These are phyloP conservation scores for Trypanosoma mega DNA, from an alignment of 208 protist species.

Conservation along the genomic window DNA sequence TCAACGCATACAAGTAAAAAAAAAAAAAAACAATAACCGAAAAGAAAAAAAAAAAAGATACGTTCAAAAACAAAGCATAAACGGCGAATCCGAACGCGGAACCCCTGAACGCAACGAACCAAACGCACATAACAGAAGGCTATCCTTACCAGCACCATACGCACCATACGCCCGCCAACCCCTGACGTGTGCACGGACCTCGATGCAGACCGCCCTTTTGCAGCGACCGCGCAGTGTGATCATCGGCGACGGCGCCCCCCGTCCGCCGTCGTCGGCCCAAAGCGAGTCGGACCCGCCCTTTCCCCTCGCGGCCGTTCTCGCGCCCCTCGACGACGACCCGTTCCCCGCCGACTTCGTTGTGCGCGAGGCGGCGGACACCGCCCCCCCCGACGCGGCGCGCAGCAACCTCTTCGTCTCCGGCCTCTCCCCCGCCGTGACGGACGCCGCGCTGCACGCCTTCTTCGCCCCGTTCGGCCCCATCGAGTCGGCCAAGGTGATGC, in stretches of 20 bases:
- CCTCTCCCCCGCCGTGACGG: slow-evolving; percentile 37
- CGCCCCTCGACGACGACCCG: no score
- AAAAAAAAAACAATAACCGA: slow-evolving; percentile 6
- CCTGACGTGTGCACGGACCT: no score
- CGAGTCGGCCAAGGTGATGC: slow-evolving; percentile 82
- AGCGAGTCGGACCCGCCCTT: no score
- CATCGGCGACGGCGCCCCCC: no score
- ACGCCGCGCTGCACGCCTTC: slow-evolving; percentile 42
- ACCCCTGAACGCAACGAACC: neutral
- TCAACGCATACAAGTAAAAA: neutral
- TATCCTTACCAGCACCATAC: neutral
- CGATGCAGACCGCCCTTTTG: no score
- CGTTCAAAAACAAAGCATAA: neutral
- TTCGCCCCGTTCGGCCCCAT: slow-evolving; percentile 54
- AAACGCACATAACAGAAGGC: no score
- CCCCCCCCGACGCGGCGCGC: slow-evolving; percentile 41
- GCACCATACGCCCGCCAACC: no score
- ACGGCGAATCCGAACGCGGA: neutral
- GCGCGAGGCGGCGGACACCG: neutral
- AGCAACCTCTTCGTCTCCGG: slow-evolving; percentile 82
- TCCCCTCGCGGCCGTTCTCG: no score
- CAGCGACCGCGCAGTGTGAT: no score
- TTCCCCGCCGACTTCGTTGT: no score
- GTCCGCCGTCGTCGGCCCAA: no score
- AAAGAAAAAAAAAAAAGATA: slow-evolving; percentile 22